A percentile compares a stretch with the other conserved stretches of the same genome.
These are phyloP conservation scores for Pterulicium gracile DNA, from an alignment of 1,284 basidiomycete genomes.

Conservation along the genomic window DNA sequence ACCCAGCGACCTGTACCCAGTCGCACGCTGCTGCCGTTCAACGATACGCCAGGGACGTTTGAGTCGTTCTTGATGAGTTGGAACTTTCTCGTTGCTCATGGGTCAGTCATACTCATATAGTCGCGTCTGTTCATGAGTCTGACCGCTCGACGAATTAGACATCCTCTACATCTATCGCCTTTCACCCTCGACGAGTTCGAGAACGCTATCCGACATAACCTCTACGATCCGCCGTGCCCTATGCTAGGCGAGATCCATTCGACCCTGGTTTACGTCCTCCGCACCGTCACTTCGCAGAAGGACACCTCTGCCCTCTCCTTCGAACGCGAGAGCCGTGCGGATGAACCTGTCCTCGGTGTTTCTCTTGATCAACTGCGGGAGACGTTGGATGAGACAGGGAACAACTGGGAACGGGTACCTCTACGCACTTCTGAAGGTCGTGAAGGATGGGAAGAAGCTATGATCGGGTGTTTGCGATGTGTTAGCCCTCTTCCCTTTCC, in stretches of 20 bases:
- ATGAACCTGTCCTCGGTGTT: constrained; percentile 35
- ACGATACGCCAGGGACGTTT: constrained; percentile 58
- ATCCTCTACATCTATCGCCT: constrained; percentile 80
- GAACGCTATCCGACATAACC: constrained; percentile 71
- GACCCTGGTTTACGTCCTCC: constrained; percentile 79
- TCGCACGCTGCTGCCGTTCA: constrained; percentile 61
- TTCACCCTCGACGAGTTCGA: constrained; percentile 95
- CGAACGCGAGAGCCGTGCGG: constrained; percentile 29
- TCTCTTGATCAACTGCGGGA: constrained; percentile 45
- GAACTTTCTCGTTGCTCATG: constrained; percentile 89
- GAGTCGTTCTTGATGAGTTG: constrained; percentile 83
- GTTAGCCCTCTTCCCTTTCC: constrained; percentile 33
- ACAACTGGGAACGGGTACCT: constrained; percentile 73
- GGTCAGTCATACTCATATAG: constrained; percentile 59
- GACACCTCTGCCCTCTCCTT: constrained; percentile 64
- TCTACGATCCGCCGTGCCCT: constrained; percentile 58
- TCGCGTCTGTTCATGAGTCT: constrained; percentile 1
- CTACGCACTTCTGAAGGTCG: constrained; percentile 55
- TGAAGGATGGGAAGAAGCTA: constrained; percentile 76
- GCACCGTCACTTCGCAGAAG: constrained; percentile 63
- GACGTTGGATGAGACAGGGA: constrained; percentile 63
- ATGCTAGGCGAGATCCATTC: constrained; percentile 87
- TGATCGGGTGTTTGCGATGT: constrained; percentile 85
- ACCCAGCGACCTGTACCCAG: constrained; percentile 62
- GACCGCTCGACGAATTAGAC: constrained; percentile 30